Evolutionary conservation across 305 asterid genomes (phyloP).

Genomic region (Euphrasia arctica): DNA sequence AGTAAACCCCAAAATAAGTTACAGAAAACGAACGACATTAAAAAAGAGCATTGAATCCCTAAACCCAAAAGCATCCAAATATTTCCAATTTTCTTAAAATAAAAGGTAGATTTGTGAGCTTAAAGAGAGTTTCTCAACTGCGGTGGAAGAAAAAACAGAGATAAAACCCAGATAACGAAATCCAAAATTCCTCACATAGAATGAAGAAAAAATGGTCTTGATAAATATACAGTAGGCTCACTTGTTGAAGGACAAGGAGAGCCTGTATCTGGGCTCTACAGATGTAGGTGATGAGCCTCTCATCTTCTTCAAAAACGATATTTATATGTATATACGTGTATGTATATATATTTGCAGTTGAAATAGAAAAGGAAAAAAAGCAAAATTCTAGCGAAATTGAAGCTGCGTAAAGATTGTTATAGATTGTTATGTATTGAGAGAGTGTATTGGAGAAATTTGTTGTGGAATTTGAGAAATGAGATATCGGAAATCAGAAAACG

Average conservation of each 20-base stretch:
- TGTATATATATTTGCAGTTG: neutral
- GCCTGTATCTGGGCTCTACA: constrained; percentile 47
- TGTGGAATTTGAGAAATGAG: neutral
- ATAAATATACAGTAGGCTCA: constrained; percentile 23
- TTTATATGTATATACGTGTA: too few relatives aligned
- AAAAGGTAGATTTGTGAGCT: constrained; percentile 13
- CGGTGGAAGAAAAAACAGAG: neutral
- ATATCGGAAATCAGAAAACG: constrained; percentile 30
- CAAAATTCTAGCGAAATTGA: neutral
- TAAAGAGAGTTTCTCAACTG: neutral
- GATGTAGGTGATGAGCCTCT: constrained; percentile 45
- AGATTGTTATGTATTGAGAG: too few relatives aligned
- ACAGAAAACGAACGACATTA: neutral
- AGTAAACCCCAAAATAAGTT: neutral
- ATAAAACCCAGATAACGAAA: constrained; percentile 18
- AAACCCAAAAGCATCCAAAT: neutral
- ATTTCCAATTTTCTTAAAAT: neutral
- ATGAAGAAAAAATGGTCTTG: neutral
- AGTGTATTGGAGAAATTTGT: neutral
- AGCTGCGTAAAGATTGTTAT: neutral
- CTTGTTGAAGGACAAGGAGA: constrained; percentile 40
- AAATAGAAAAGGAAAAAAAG: neutral
- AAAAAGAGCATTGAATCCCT: neutral
- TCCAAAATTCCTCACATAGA: constrained; percentile 6
- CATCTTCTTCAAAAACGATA: constrained; percentile 26